These are phyloP conservation scores for Puccinia triticina DNA, from an alignment of 1,284 basidiomycete species.

Conservation along the genomic window DNA sequence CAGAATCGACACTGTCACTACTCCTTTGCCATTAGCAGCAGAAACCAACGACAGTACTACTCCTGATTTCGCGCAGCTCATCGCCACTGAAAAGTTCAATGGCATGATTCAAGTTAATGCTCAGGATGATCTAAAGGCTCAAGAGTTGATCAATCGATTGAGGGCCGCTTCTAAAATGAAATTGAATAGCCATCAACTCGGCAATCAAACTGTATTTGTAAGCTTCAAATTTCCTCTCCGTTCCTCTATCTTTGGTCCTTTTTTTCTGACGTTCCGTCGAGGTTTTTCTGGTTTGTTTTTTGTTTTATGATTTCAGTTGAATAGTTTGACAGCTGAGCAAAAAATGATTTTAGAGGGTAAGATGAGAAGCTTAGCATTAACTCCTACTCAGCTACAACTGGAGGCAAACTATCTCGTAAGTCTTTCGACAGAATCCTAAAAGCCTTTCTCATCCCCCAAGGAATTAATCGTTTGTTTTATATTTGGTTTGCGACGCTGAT, in stretches of 20 bases:
- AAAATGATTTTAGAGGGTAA: conserved; percentile 38
- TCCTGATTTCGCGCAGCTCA: not conserved
- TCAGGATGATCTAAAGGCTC: not conserved
- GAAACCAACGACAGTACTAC: not conserved
- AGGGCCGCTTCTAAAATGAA: conserved; percentile 12
- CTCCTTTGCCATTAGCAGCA: not conserved
- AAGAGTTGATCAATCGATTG: not conserved
- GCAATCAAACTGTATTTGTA: conserved; percentile 27
- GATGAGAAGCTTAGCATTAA: conserved; percentile 18
- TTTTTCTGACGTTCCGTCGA: not conserved
- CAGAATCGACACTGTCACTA: not conserved
- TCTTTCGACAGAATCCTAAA: not conserved
- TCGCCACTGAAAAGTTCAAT: conserved; percentile 22
- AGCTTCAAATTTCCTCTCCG: not conserved
- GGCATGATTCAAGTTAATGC: not conserved
- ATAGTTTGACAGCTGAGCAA: conserved; percentile 46
- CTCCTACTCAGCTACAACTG: conserved; percentile 5
- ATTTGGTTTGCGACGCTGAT: not conserved
- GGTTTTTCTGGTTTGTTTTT: not conserved
- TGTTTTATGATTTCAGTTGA: conserved; percentile 18
- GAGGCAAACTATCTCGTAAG: conserved; percentile 38
- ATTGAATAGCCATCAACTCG: not conserved
- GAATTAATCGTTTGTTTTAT: not conserved
- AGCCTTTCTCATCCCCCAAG: not conserved
- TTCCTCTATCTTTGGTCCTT: not conserved